Conservation (phyloP, 331 rosid species). For the Malus hybrid region DNA sequence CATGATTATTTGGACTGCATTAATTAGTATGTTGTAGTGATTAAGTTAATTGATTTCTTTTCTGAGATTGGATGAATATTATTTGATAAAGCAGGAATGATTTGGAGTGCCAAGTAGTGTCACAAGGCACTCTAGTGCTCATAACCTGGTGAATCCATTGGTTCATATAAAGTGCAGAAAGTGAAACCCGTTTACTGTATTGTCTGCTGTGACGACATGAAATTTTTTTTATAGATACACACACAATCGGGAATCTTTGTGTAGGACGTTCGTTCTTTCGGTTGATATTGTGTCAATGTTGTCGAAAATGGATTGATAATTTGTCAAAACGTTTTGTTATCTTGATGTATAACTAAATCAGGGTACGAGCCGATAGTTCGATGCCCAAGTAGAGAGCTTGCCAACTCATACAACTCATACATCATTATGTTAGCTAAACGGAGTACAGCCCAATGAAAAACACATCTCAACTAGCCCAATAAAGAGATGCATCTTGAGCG, state of each 20-base stretch:
- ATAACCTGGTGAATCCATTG: constrained; percentile 22
- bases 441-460: rapidly evolving
- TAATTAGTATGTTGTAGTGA: background rate
- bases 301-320: too few relatives aligned
- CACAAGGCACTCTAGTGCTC: constrained; percentile 17
- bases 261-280: too few relatives aligned
- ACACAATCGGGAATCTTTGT: too few relatives aligned
- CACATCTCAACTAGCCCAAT: too few relatives aligned
- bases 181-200: constrained; percentile 23
- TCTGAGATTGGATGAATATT: background rate
- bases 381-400: rapidly evolving
- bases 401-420: too few relatives aligned
- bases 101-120: constrained; percentile 12
- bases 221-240: constrained; percentile 17
- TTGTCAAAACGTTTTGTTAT: too few relatives aligned
- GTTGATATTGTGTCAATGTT: too few relatives aligned
- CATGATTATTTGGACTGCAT: background rate
- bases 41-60: background rate
- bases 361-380: too few relatives aligned
- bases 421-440: too few relatives aligned
- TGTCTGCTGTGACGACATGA: constrained; percentile 20
- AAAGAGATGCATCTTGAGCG: too few relatives aligned
- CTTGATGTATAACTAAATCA: too few relatives aligned
- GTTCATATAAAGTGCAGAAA: constrained; percentile 28
- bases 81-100: background rate